phyloP scores from a whole-genome alignment of 805 yeast species.

The Wickerhamomyces mucosus region DNA sequence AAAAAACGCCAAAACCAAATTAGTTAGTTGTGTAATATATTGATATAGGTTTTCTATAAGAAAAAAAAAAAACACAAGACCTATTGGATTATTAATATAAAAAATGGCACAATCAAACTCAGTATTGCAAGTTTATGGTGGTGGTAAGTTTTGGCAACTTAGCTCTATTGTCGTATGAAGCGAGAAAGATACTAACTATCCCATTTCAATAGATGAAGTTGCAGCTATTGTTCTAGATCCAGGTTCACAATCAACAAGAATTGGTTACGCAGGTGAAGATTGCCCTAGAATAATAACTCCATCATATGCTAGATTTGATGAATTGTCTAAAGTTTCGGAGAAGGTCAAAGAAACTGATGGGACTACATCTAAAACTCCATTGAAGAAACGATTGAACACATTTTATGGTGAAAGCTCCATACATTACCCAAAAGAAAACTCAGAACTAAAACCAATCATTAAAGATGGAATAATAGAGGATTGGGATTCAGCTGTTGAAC shows the following conservation, averaged over 20 bases:
- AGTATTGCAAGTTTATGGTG: slow-evolving; percentile 15
- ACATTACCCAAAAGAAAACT: slow-evolving; percentile 39
- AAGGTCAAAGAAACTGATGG: slow-evolving; percentile 6
- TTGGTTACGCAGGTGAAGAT: slow-evolving; percentile 92
- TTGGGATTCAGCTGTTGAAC: slow-evolving; percentile 80
- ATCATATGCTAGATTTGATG: slow-evolving; percentile 45
- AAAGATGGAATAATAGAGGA: slow-evolving; percentile 58
- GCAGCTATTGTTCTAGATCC: slow-evolving; percentile 88
- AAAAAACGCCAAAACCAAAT: too few species aligned
- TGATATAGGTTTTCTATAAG: too few species aligned
- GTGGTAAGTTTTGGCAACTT: slow-evolving; percentile 7
- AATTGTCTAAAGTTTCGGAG: slow-evolving; percentile 12
- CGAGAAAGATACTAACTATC: slow-evolving; percentile 5
- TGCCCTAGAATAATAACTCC: slow-evolving; percentile 71
- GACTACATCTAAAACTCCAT: neutral
- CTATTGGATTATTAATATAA: too few species aligned
- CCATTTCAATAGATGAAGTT: slow-evolving; percentile 53
- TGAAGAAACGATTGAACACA: slow-evolving; percentile 16
- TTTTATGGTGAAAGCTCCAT: slow-evolving; percentile 33
- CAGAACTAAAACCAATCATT: slow-evolving; percentile 47
- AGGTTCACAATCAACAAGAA: slow-evolving; percentile 74
- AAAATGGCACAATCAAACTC: slow-evolving; percentile 18
- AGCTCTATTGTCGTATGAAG: neutral
- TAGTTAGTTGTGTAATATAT: too few species aligned
- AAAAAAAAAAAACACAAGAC: too few species aligned